These are phyloP conservation scores for Ogataea zsoltii DNA, from an alignment of 805 yeast genomes.

Conservation along the genomic window DNA sequence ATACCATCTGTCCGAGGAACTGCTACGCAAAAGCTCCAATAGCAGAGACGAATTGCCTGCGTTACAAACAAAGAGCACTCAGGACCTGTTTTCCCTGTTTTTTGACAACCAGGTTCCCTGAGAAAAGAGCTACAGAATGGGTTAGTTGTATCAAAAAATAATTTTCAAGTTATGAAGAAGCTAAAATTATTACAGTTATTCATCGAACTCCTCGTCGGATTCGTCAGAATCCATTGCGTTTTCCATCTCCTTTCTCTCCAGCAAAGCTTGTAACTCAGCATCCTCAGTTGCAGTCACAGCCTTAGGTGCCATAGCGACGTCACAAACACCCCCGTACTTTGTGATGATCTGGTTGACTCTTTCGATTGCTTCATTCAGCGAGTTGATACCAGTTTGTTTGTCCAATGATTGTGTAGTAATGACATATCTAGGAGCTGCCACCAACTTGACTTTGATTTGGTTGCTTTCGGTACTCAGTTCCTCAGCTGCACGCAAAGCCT, in stretches of 20 bases:
- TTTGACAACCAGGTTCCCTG: background rate
- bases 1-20: conserved; percentile 24
- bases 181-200: conserved; percentile 12
- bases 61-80: conserved; percentile 6
- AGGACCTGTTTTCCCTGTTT: conserved; percentile 18
- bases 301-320: conserved; percentile 96
- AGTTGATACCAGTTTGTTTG: conserved; percentile 82
- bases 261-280: conserved; percentile 93
- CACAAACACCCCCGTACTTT: conserved; percentile 80
- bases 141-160: background rate
- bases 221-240: conserved; percentile 81
- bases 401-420: conserved; percentile 91
- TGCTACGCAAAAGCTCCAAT: conserved; percentile 7
- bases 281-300: conserved; percentile 98
- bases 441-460: conserved; percentile 90
- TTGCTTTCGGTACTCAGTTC: conserved; percentile 75
- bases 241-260: conserved; percentile 91
- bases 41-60: too few relatives aligned
- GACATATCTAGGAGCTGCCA: conserved; percentile 96
- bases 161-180: background rate
- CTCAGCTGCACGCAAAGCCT: conserved; percentile 87
- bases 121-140: background rate
- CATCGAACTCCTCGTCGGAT: conserved; percentile 34
- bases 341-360: conserved; percentile 70
- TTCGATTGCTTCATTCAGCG: conserved; percentile 76